Conservation (phyloP, 2,329 filamentous ascomycete genomes). For the Colletotrichum endophyticum region DNA sequence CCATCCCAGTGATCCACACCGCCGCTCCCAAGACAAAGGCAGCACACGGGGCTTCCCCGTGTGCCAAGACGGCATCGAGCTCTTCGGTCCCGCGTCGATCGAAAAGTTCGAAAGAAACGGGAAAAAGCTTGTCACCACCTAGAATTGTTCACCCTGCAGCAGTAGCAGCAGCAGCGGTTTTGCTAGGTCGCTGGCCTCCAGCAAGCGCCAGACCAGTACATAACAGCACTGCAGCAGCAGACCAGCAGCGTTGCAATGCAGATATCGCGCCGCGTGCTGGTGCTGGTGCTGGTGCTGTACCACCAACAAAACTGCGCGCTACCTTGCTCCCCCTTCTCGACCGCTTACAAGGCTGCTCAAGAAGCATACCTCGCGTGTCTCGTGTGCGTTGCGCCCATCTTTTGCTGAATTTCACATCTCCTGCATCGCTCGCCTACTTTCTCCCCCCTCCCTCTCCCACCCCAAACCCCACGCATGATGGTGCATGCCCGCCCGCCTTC, state of each 20-base stretch:
- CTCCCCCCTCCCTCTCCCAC: background rate
- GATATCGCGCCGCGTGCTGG: background rate
- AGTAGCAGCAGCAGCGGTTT: background rate
- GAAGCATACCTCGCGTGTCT: background rate
- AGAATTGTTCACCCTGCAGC: background rate
- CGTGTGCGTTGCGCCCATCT: background rate
- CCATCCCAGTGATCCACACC: background rate
- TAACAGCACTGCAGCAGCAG: background rate
- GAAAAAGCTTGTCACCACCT: background rate
- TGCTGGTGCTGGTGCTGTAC: background rate
- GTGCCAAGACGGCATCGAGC: background rate
- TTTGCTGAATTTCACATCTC: background rate
- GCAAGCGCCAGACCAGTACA: background rate
- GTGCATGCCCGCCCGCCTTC: background rate
- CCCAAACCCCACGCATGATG: background rate
- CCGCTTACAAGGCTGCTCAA: background rate
- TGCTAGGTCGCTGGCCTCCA: background rate
- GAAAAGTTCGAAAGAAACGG: background rate
- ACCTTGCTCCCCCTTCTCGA: background rate
- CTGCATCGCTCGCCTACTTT: background rate
- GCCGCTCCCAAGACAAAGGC: background rate
- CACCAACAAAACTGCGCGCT: background rate
- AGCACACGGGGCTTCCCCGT: background rate
- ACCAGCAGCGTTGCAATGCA: background rate
- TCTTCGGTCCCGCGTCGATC: constrained; percentile 1